These are phyloP conservation scores for Fusarium sp. DNA, from an alignment of 2,329 filamentous ascomycete species.

Conservation along the genomic window DNA sequence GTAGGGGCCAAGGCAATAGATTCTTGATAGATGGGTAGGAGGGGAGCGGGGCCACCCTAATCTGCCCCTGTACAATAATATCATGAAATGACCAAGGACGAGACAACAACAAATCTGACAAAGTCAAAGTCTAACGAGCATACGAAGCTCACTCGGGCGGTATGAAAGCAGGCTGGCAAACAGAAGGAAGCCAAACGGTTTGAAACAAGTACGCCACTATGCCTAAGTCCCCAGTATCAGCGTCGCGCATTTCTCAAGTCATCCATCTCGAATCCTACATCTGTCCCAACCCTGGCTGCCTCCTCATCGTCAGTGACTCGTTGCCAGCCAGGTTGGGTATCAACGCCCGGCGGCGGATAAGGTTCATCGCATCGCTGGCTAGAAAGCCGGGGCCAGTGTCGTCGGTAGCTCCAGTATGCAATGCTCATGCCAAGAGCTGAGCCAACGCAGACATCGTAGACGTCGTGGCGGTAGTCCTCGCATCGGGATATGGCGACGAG, in stretches of 20 bases:
- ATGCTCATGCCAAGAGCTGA: slow-evolving; percentile 66
- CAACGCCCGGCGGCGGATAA: slow-evolving; percentile 57
- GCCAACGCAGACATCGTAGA: slow-evolving; percentile 71
- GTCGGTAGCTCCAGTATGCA: slow-evolving; percentile 70
- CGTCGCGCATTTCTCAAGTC: slow-evolving; percentile 38
- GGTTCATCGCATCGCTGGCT: slow-evolving; percentile 64
- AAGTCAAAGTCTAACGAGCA: slow-evolving; percentile 21
- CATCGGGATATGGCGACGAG: slow-evolving; percentile 73
- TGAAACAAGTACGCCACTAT: slow-evolving; percentile 32
- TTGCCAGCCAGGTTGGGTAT: slow-evolving; percentile 49
- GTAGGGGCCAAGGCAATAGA: slow-evolving; percentile 49
- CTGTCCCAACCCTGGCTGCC: slow-evolving; percentile 45
- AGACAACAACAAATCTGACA: slow-evolving; percentile 21
- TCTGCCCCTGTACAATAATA: slow-evolving; percentile 46
- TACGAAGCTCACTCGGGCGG: neutral
- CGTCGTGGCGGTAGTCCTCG: slow-evolving; percentile 75
- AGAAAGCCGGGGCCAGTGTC: slow-evolving; percentile 67
- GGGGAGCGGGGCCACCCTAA: slow-evolving; percentile 34
- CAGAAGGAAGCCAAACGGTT: slow-evolving; percentile 12
- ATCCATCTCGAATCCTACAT: slow-evolving; percentile 53
- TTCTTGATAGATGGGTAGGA: slow-evolving; percentile 44
- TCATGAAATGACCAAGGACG: slow-evolving; percentile 42
- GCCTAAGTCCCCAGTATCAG: slow-evolving; percentile 42
- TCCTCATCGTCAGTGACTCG: slow-evolving; percentile 64
- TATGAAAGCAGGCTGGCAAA: slow-evolving; percentile 18